Evolutionary conservation across 371 early-diverging fungal genomes (phyloP).

Genomic region (Dichotomocladium elegans): DNA sequence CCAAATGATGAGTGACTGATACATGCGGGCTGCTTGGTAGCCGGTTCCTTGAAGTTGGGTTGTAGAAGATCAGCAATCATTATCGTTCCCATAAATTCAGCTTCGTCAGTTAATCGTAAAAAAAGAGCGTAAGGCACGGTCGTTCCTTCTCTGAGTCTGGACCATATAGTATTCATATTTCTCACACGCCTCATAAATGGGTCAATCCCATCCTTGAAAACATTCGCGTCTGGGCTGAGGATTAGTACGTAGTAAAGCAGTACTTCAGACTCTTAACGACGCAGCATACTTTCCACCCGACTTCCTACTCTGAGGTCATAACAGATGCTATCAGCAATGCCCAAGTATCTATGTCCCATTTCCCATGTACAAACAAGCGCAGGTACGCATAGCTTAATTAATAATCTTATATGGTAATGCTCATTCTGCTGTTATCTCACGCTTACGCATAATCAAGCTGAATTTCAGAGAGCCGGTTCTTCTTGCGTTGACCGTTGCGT

Average conservation of each 20-base stretch:
- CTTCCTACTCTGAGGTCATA: conserved; percentile 3
- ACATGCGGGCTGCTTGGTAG: not conserved
- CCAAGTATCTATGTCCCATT: conserved; percentile 4
- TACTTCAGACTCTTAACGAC: too few species aligned
- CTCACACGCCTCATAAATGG: conserved; percentile 2
- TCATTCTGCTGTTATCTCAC: too few species aligned
- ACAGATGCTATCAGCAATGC: conserved; percentile 8
- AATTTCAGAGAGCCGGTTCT: not conserved
- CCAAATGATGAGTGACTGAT: conserved; percentile 9
- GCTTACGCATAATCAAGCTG: conserved; percentile 13
- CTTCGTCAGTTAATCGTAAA: conserved; percentile 11
- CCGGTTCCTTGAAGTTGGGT: conserved; percentile 1
- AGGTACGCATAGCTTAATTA: not conserved
- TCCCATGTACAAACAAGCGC: too few species aligned
- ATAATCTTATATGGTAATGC: not conserved
- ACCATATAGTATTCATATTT: conserved; percentile 5
- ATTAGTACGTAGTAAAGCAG: too few species aligned
- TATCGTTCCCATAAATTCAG: conserved; percentile 7
- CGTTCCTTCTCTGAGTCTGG: not conserved
- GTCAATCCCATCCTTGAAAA: conserved; percentile 1
- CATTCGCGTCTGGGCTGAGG: not conserved
- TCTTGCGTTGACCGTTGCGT: conserved; percentile 2
- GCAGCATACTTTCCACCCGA: conserved; percentile 6
- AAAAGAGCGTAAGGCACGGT: conserved; percentile 4
- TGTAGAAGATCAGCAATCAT: conserved; percentile 8